Evolutionary conservation across 495 filamentous ascomycete genomes (phyloP).

Genomic region (Neurospora sp.): DNA sequence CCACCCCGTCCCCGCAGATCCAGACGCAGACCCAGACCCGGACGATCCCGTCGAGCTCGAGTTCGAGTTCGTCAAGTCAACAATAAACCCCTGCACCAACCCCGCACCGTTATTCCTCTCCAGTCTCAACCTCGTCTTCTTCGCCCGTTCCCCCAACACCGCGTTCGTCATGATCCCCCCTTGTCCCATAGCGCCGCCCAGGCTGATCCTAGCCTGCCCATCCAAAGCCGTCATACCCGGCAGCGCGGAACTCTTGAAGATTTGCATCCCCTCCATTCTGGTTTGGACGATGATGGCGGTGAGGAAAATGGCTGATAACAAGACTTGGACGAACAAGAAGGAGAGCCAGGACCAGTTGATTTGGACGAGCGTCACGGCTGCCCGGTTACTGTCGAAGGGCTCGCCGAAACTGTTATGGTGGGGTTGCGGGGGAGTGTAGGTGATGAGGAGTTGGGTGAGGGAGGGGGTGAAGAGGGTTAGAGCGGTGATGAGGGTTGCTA

Average conservation of each 20-base stretch:
- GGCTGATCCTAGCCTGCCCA: neutral
- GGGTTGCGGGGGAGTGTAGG: slow-evolving; percentile 5
- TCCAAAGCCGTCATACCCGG: slow-evolving; percentile 4
- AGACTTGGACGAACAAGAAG: neutral
- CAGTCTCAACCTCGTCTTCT: neutral
- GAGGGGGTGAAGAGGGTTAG: neutral
- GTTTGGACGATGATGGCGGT: slow-evolving; percentile 1
- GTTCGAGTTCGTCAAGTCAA: neutral
- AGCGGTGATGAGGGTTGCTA: neutral
- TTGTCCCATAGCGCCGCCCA: neutral
- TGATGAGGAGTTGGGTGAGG: neutral
- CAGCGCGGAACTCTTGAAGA: slow-evolving; percentile 5
- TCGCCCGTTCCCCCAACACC: neutral
- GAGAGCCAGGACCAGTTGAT: slow-evolving; percentile 5
- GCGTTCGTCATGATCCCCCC: neutral
- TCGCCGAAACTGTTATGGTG: neutral
- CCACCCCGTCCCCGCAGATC: neutral
- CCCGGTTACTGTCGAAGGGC: neutral
- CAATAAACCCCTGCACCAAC: neutral
- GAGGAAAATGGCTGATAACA: neutral
- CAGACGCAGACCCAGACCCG: neutral
- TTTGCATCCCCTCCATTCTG: neutral
- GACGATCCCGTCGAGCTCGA: neutral
- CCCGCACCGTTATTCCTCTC: neutral
- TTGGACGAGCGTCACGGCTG: neutral